These are phyloP conservation scores for Macrolepiota fuliginosa DNA, from an alignment of 768 basidiomycete species.

Conservation along the genomic window DNA sequence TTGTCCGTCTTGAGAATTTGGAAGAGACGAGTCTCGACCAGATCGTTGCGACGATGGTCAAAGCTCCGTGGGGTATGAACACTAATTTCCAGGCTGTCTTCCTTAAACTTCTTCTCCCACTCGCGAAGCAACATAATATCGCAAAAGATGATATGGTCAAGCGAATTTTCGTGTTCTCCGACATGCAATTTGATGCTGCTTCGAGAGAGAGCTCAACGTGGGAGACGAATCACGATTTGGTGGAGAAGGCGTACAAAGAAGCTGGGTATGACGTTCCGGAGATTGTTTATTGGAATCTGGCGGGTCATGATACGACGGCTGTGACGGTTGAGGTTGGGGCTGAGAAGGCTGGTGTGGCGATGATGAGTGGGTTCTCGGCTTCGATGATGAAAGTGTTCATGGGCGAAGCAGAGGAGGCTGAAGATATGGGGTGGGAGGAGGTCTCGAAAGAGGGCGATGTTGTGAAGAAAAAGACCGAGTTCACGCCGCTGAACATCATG, in stretches of 20 bases:
- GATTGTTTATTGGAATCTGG: slow-evolving; percentile 72
- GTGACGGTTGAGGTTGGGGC: slow-evolving; percentile 45
- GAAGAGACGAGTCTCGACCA: slow-evolving; percentile 30
- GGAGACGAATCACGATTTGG: slow-evolving; percentile 62
- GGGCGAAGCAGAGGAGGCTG: slow-evolving; percentile 32
- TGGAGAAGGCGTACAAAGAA: slow-evolving; percentile 49
- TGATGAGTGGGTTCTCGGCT: slow-evolving; percentile 70
- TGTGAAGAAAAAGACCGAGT: slow-evolving; percentile 22
- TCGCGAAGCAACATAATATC: slow-evolving; percentile 55
- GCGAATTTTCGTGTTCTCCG: slow-evolving; percentile 71
- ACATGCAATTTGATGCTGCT: slow-evolving; percentile 70
- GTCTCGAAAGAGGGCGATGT: slow-evolving; percentile 25
- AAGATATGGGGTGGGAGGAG: slow-evolving; percentile 33
- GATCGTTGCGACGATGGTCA: slow-evolving; percentile 34
- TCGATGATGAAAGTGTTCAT: slow-evolving; percentile 57
- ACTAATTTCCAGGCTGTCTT: slow-evolving; percentile 66
- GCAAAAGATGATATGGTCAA: slow-evolving; percentile 71
- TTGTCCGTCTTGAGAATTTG: slow-evolving; percentile 45
- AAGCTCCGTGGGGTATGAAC: slow-evolving; percentile 49
- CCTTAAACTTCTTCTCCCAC: slow-evolving; percentile 56
- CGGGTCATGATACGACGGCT: slow-evolving; percentile 24
- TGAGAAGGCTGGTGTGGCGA: slow-evolving; percentile 46
- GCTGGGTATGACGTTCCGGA: slow-evolving; percentile 74
- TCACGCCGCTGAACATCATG: slow-evolving; percentile 43
- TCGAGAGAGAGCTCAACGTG: slow-evolving; percentile 27